Evolutionary conservation across 345 rosid species (phyloP).

Genomic region (Triadica sebifera): DNA sequence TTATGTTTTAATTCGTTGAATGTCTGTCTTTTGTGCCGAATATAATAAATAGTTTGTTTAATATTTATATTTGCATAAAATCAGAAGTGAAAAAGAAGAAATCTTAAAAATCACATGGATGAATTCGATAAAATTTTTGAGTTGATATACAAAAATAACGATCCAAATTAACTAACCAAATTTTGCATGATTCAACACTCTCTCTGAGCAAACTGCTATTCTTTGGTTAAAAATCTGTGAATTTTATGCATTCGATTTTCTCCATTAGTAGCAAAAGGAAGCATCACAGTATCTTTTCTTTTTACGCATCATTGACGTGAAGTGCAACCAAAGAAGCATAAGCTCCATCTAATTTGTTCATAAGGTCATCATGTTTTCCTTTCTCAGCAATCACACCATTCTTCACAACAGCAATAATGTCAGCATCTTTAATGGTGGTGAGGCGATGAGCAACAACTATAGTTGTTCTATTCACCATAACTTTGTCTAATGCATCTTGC

Average conservation of each 20-base stretch:
- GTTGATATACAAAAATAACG: too few species aligned
- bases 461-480: constrained; percentile 57
- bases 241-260: background rate
- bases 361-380: constrained; percentile 52
- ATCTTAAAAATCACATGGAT: too few species aligned
- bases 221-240: background rate
- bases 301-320: constrained; percentile 31
- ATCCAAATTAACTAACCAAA: too few species aligned
- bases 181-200: background rate
- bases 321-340: constrained; percentile 64
- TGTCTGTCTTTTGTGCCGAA: too few species aligned
- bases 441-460: constrained; percentile 72
- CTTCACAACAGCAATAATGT: constrained; percentile 64
- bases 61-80: too few species aligned
- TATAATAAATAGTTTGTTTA: too few species aligned
- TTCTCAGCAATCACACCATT: constrained; percentile 62
- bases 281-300: background rate
- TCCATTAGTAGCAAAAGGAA: background rate
- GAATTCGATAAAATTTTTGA: too few species aligned
- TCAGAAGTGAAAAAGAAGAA: too few species aligned
- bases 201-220: background rate
- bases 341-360: constrained; percentile 49
- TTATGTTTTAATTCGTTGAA: too few species aligned
- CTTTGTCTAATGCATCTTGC: constrained; percentile 66
- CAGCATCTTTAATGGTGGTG: constrained; percentile 52